These are phyloP conservation scores for Cladorrhinum samala DNA, from an alignment of 495 filamentous ascomycete species.

Conservation along the genomic window DNA sequence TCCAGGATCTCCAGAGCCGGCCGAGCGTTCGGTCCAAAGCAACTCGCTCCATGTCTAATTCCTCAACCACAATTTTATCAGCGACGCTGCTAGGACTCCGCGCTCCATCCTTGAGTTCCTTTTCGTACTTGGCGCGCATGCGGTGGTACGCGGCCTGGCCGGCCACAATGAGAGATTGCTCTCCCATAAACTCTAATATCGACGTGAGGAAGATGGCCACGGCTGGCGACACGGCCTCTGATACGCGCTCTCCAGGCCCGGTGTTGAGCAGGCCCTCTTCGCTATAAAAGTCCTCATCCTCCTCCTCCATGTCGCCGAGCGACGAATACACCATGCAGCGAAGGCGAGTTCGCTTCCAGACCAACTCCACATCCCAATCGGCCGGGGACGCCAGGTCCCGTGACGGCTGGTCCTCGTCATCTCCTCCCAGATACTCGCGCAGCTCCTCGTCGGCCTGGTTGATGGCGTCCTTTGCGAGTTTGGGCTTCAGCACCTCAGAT, in stretches of 20 bases:
- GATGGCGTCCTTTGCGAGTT: slow-evolving; percentile 82
- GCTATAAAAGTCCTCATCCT: slow-evolving; percentile 86
- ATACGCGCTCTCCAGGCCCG: slow-evolving; percentile 44
- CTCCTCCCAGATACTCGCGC: slow-evolving; percentile 74
- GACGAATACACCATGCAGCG: slow-evolving; percentile 98
- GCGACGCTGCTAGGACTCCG: slow-evolving; percentile 34
- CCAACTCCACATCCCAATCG: slow-evolving; percentile 77
- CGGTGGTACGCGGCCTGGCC: slow-evolving; percentile 81
- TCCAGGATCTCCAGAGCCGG: slow-evolving; percentile 91
- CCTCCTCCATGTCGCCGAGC: slow-evolving; percentile 93
- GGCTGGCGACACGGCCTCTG: slow-evolving; percentile 76
- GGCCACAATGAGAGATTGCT: slow-evolving; percentile 80
- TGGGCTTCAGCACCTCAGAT: slow-evolving; percentile 78
- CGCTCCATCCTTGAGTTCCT: slow-evolving; percentile 44
- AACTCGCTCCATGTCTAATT: slow-evolving; percentile 87
- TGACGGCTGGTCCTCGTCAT: slow-evolving; percentile 59
- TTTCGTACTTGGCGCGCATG: slow-evolving; percentile 45
- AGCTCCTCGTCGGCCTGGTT: slow-evolving; percentile 86
- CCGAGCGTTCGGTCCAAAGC: slow-evolving; percentile 83
- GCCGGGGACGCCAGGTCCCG: slow-evolving; percentile 45
- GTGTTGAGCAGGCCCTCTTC: slow-evolving; percentile 61
- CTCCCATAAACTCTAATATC: slow-evolving; percentile 89
- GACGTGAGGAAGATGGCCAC: slow-evolving; percentile 95
- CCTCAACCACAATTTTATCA: slow-evolving; percentile 74
- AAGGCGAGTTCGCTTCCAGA: slow-evolving; percentile 87